Evolutionary conservation across 2,329 filamentous ascomycete species (phyloP).

Genomic region (Cladophialophora bantiana): DNA sequence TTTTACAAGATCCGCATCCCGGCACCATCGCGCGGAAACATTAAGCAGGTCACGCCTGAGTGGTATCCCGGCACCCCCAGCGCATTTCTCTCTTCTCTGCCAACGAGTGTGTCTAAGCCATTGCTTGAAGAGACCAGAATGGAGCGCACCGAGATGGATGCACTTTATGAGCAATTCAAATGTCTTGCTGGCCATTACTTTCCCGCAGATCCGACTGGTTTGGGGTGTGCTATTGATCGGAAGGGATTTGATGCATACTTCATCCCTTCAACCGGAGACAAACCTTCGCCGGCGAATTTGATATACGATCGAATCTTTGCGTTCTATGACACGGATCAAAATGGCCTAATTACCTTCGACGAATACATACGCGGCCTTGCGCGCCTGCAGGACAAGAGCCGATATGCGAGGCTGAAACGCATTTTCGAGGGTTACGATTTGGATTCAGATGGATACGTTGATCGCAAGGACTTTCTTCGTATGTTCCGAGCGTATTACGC

Average conservation of each 20-base stretch:
- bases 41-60: conserved; percentile 79
- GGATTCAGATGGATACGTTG: conserved; percentile 84
- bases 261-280: conserved; percentile 80
- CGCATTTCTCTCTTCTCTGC: conserved; percentile 71
- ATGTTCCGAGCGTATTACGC: conserved; percentile 94
- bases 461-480: conserved; percentile 83
- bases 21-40: conserved; percentile 68
- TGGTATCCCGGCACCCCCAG: conserved; percentile 90
- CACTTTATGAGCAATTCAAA: conserved; percentile 95
- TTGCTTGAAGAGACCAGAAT: conserved; percentile 76
- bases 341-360: conserved; percentile 87
- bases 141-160: conserved; percentile 87
- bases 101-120: conserved; percentile 70
- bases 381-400: conserved; percentile 64
- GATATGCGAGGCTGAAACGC: conserved; percentile 69
- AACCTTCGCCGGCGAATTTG: conserved; percentile 80
- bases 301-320: conserved; percentile 96
- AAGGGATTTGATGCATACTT: conserved; percentile 92
- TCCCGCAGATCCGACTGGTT: conserved; percentile 77
- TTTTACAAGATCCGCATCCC: conserved; percentile 97
- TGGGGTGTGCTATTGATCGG: conserved; percentile 85
- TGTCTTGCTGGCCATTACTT: conserved; percentile 89
- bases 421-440: conserved; percentile 92
- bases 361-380: conserved; percentile 88
- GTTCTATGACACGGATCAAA: conserved; percentile 91